These are phyloP conservation scores for Neonectria magnoliae DNA, from an alignment of 2,329 filamentous ascomycete species.

Conservation along the genomic window DNA sequence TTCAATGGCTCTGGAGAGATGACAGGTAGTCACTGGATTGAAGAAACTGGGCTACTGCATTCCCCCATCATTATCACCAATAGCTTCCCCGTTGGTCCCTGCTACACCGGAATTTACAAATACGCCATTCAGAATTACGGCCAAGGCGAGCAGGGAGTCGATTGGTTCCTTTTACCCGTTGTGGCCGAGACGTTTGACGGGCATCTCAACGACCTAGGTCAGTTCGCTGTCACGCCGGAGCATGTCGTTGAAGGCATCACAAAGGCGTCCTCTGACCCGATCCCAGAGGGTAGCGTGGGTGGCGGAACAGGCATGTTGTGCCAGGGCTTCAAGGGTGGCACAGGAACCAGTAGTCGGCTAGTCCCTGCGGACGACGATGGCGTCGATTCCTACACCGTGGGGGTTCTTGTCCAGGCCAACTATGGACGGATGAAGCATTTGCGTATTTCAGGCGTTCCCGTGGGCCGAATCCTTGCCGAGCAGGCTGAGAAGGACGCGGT, in stretches of 20 bases:
- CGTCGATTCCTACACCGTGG: slow-evolving; percentile 61
- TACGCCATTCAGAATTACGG: slow-evolving; percentile 59
- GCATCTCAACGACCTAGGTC: slow-evolving; percentile 64
- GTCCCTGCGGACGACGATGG: slow-evolving; percentile 28
- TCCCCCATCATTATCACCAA: slow-evolving; percentile 23
- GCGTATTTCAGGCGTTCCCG: slow-evolving; percentile 65
- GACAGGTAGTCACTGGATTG: slow-evolving; percentile 69
- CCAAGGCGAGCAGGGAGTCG: slow-evolving; percentile 50
- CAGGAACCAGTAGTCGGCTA: slow-evolving; percentile 67
- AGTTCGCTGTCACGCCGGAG: slow-evolving; percentile 61
- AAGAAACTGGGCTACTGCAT: slow-evolving; percentile 61
- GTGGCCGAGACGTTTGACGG: slow-evolving; percentile 71
- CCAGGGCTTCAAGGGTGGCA: slow-evolving; percentile 72
- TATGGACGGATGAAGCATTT: slow-evolving; percentile 67
- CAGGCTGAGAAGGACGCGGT: slow-evolving; percentile 39
- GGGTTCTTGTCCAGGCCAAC: slow-evolving; percentile 69
- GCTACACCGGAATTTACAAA: slow-evolving; percentile 66
- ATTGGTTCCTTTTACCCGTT: slow-evolving; percentile 66
- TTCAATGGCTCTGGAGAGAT: slow-evolving; percentile 73
- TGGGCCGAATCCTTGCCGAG: slow-evolving; percentile 66
- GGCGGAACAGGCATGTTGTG: slow-evolving; percentile 73
- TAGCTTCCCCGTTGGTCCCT: slow-evolving; percentile 28
- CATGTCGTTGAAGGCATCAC: slow-evolving; percentile 64
- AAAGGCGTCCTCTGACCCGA: slow-evolving; percentile 57
- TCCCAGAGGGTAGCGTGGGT: slow-evolving; percentile 68